Percentiles rank a stretch among this genome's conserved stretches.
These are phyloP conservation scores for Viola odorata DNA, from an alignment of 345 rosid species.

Conservation along the genomic window DNA sequence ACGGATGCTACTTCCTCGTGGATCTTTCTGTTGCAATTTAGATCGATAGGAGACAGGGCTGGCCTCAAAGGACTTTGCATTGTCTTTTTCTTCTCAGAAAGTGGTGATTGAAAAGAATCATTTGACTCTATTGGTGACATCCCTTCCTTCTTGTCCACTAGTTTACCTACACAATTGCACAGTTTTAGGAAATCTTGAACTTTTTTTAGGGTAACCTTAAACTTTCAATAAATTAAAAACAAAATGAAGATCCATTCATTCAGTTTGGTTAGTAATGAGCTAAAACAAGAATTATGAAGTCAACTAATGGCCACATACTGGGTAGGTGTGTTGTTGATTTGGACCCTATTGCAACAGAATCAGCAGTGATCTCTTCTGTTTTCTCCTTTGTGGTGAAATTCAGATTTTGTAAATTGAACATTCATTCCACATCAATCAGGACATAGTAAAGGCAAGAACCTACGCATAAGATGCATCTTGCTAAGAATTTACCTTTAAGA, in stretches of 20 bases:
- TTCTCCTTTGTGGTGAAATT: slow-evolving; percentile 21
- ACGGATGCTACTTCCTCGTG: slow-evolving; percentile 15
- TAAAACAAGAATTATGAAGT: background rate
- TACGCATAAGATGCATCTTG: background rate
- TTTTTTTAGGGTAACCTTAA: background rate
- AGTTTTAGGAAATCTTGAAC: background rate
- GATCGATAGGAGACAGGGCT: slow-evolving; percentile 55
- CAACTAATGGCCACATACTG: slow-evolving; percentile 27
- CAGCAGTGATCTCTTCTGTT: slow-evolving; percentile 14
- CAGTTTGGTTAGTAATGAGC: background rate
- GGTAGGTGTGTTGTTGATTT: slow-evolving; percentile 20
- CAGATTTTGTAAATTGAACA: slow-evolving; percentile 29
- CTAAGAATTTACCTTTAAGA: slow-evolving; percentile 36
- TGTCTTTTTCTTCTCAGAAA: slow-evolving; percentile 17
- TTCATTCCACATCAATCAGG: background rate
- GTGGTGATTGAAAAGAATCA: slow-evolving; percentile 17
- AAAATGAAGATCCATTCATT: background rate
- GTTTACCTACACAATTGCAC: slow-evolving; percentile 18
- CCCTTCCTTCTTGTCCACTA: slow-evolving; percentile 20
- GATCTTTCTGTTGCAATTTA: slow-evolving; percentile 27
- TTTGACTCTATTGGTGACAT: background rate
- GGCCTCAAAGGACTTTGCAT: slow-evolving; percentile 44
- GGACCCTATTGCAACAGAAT: slow-evolving; percentile 7
- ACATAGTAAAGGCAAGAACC: background rate
- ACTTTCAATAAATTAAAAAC: background rate